These are phyloP conservation scores for Cystobasidium slooffiae DNA, from an alignment of 1,284 basidiomycete species.

Conservation along the genomic window DNA sequence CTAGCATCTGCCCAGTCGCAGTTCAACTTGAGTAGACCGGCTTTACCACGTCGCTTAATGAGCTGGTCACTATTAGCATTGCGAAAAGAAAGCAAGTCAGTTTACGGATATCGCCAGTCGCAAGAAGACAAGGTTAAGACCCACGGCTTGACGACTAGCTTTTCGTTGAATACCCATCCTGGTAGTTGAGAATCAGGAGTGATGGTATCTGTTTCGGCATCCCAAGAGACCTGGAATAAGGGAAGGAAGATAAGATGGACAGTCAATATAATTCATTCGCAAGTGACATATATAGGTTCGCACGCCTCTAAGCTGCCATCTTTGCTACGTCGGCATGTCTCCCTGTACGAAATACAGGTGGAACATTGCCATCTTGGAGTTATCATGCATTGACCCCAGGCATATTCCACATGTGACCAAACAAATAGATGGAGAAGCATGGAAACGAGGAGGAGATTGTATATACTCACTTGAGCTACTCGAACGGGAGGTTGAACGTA, in stretches of 20 bases:
- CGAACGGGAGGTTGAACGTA: conserved; percentile 42
- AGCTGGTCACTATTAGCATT: conserved; percentile 73
- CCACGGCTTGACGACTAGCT: conserved; percentile 54
- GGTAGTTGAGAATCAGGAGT: conserved; percentile 77
- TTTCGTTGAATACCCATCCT: conserved; percentile 76
- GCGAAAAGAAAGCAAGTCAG: neutral
- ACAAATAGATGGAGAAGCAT: neutral
- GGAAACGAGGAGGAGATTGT: neutral
- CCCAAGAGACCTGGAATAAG: conserved; percentile 79
- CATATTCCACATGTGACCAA: neutral
- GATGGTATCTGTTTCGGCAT: conserved; percentile 77
- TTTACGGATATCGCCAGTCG: neutral
- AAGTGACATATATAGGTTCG: too few relatives aligned
- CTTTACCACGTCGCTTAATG: conserved; percentile 99
- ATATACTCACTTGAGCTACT: conserved; percentile 35
- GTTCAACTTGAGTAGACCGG: conserved; percentile 91
- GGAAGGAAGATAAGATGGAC: conserved; percentile 46
- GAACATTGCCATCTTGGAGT: too few relatives aligned
- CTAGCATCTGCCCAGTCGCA: conserved; percentile 77
- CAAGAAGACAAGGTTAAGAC: neutral
- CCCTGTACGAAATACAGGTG: too few relatives aligned
- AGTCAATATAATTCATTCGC: neutral
- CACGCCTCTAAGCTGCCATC: too few relatives aligned
- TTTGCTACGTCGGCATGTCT: too few relatives aligned
- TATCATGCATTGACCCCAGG: too few relatives aligned